These are phyloP conservation scores for Lactifluus echinatus DNA, from an alignment of 768 basidiomycete genomes.

Conservation along the genomic window DNA sequence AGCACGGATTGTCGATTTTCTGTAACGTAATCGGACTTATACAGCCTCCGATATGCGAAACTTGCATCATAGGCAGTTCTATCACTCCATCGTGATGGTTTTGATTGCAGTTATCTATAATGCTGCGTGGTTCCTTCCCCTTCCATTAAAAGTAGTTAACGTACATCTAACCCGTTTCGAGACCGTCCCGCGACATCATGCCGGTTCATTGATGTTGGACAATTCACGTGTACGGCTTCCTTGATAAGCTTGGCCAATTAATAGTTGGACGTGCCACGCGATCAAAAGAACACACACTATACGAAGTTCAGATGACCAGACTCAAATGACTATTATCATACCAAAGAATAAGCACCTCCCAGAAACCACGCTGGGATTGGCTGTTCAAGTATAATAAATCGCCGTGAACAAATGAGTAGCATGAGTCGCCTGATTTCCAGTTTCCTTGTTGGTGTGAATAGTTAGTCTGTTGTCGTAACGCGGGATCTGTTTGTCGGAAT, in stretches of 20 bases:
- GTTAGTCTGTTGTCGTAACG: background rate
- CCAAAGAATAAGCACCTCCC: constrained; percentile 1
- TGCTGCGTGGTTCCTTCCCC: background rate
- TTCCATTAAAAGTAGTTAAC: background rate
- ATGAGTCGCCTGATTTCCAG: background rate
- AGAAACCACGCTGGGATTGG: no score
- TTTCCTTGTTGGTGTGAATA: background rate
- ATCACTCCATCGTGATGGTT: background rate
- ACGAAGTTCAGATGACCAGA: background rate
- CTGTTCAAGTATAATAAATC: no score
- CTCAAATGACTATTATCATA: background rate
- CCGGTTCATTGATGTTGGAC: background rate
- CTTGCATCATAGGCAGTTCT: constrained; percentile 8
- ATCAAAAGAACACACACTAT: background rate
- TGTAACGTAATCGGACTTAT: constrained; percentile 8
- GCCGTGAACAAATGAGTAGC: background rate
- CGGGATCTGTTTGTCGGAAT: background rate
- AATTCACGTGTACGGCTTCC: background rate
- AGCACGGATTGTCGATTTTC: background rate
- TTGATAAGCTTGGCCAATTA: constrained; percentile 3
- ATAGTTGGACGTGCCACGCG: background rate
- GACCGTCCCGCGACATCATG: background rate
- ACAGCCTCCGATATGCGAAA: background rate
- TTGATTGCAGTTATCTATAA: background rate
- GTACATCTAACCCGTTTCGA: constrained; percentile 1